Evolutionary conservation across 345 rosid genomes (phyloP).

Genomic region (Hibiscus trionum): DNA sequence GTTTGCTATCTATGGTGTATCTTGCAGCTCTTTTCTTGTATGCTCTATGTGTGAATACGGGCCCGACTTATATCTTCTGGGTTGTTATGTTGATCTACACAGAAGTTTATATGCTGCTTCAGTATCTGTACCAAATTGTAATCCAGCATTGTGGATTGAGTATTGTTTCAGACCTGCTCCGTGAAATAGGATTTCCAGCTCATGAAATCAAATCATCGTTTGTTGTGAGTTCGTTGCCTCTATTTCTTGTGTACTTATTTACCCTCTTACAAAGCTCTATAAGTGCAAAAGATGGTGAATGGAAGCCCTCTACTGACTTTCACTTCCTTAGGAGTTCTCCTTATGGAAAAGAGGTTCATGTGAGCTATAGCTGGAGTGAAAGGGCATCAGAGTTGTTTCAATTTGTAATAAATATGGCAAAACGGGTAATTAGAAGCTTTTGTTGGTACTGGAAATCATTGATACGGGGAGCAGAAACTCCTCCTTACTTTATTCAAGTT

Average conservation of each 20-base stretch:
- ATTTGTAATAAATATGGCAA: conserved; percentile 37
- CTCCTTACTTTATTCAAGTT: conserved; percentile 95
- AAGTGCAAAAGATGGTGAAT: conserved; percentile 87
- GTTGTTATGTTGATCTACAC: conserved; percentile 82
- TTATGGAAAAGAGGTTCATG: conserved; percentile 42
- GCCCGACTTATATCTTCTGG: conserved; percentile 88
- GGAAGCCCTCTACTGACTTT: conserved; percentile 59
- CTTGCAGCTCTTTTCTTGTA: conserved; percentile 86
- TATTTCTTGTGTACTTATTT: conserved; percentile 79
- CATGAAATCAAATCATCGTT: conserved; percentile 77
- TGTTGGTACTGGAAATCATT: conserved; percentile 77
- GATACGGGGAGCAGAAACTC: conserved; percentile 88
- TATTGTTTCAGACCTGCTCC: conserved; percentile 48
- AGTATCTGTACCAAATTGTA: conserved; percentile 84
- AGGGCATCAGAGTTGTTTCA: conserved; percentile 36
- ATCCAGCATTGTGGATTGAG: conserved; percentile 83
- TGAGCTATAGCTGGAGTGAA: conserved; percentile 46
- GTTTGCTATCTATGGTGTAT: conserved; percentile 89
- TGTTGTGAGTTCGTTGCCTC: conserved; percentile 83
- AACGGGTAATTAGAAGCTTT: conserved; percentile 50
- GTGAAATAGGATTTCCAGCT: conserved; percentile 74
- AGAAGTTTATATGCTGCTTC: conserved; percentile 68
- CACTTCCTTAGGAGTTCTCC: conserved; percentile 36
- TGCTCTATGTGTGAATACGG: conserved; percentile 83
- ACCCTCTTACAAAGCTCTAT: conserved; percentile 94